Conservation (phyloP, 805 yeast species). For the Candida xiaguanensis region DNA sequence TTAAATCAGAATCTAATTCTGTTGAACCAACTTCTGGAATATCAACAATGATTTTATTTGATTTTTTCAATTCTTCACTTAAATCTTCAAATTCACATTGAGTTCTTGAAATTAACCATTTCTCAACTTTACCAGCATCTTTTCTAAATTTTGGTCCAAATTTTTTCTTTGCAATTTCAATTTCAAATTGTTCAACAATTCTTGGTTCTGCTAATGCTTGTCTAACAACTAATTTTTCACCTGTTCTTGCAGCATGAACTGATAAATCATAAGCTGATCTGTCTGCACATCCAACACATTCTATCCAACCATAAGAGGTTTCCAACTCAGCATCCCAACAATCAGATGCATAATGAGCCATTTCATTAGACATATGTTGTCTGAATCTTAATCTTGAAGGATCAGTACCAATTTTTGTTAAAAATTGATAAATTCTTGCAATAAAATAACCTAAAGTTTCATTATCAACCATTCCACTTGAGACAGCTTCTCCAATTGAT, state of each 20-base stretch:
- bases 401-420: slow-evolving; percentile 88
- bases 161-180: slow-evolving; percentile 87
- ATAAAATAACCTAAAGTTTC: slow-evolving; percentile 96
- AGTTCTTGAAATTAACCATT: slow-evolving; percentile 68
- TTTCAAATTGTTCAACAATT: slow-evolving; percentile 77
- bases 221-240: slow-evolving; percentile 92
- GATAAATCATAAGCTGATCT: slow-evolving; percentile 96
- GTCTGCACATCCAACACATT: slow-evolving; percentile 99
- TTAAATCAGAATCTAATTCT: slow-evolving; percentile 69
- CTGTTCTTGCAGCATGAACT: slow-evolving; percentile 92
- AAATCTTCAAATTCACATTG: slow-evolving; percentile 82
- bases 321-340: slow-evolving; percentile 99
- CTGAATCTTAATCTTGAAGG: slow-evolving; percentile 83
- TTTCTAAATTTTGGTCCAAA: slow-evolving; percentile 98
- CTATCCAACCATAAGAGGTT: slow-evolving; percentile 98
- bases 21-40: slow-evolving; percentile 66
- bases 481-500: slow-evolving; percentile 89
- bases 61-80: slow-evolving; percentile 58
- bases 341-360: slow-evolving; percentile 99
- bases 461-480: slow-evolving; percentile 85
- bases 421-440: slow-evolving; percentile 85
- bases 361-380: slow-evolving; percentile 97
- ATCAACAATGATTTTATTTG: slow-evolving; percentile 61
- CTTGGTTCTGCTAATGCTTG: slow-evolving; percentile 82
- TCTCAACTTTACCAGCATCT: slow-evolving; percentile 90